Conservation (phyloP, 208 protist genomes). For the Trypanosoma avium region DNA sequence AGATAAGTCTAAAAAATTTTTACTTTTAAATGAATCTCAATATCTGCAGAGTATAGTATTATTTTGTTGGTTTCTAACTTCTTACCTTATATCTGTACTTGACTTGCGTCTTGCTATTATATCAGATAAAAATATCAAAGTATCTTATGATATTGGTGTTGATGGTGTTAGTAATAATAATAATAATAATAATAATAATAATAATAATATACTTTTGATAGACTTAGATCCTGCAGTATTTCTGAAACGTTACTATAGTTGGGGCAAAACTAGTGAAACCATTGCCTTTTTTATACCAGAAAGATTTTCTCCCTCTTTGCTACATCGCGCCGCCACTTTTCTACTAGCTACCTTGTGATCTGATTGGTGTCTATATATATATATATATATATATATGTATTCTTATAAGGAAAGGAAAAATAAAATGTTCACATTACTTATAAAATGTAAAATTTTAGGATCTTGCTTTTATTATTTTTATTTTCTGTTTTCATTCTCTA, state of each 20-base stretch:
- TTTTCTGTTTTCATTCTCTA: too few relatives aligned
- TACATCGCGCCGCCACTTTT: conserved; percentile 16
- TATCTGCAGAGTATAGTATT: conserved; percentile 13
- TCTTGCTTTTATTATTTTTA: too few relatives aligned
- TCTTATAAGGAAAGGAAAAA: not conserved
- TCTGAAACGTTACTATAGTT: conserved; percentile 6
- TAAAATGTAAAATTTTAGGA: too few relatives aligned
- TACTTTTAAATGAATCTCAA: conserved; percentile 3
- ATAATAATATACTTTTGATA: conserved; percentile 12
- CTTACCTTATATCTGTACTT: conserved; percentile 20
- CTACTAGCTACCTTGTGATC: conserved; percentile 4
- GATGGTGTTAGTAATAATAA: too few relatives aligned
- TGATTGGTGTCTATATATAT: not conserved
- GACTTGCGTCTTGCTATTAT: conserved; percentile 14
- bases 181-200: too few relatives aligned
- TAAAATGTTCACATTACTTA: too few relatives aligned
- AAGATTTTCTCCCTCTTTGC: not conserved
- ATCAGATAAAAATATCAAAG: not conserved
- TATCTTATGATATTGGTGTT: too few relatives aligned
- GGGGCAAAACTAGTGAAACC: not conserved
- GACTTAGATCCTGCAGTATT: conserved; percentile 3
- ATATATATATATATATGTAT: not conserved
- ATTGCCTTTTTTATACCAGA: not conserved
- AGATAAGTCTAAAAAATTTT: not conserved
- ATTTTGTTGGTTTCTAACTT: conserved; percentile 25